Conservation (phyloP, 192 early-diverging fungal genomes). For the Dispira simplex region DNA sequence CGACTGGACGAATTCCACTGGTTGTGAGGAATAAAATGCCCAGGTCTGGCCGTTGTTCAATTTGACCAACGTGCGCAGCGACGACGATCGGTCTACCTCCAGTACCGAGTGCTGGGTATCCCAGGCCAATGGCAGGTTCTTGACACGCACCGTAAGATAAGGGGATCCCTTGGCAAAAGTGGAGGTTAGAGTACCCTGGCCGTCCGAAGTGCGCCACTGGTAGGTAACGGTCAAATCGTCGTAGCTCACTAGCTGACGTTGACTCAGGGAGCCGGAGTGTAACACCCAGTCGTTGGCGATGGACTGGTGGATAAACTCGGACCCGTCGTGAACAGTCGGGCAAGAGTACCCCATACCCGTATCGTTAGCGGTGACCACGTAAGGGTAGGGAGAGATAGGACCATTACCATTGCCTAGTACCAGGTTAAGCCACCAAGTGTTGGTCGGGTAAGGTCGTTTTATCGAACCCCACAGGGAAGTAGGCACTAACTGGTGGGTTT, state of each 20-base stretch:
- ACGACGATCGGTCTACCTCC: constrained; percentile 10
- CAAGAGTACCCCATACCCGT: constrained; percentile 19
- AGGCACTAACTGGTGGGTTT: too few relatives aligned
- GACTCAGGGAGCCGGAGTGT: background rate
- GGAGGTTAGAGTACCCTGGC: constrained; percentile 18
- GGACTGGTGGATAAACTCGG: constrained; percentile 15
- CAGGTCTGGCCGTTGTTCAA: constrained; percentile 31
- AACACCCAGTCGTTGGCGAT: constrained; percentile 19
- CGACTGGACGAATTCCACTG: background rate
- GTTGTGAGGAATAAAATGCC: constrained; percentile 13
- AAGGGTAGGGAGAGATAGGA: constrained; percentile 30
- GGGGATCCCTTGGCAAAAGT: constrained; percentile 34
- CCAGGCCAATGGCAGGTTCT: constrained; percentile 17
- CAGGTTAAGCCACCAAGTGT: constrained; percentile 33
- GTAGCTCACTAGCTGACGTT: constrained; percentile 14
- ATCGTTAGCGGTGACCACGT: constrained; percentile 19
- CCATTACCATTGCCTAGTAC: constrained; percentile 19
- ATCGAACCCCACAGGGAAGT: constrained; percentile 6
- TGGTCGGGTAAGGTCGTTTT: constrained; percentile 21
- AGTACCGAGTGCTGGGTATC: constrained; percentile 26
- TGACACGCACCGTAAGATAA: constrained; percentile 27
- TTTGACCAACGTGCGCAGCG: constrained; percentile 19
- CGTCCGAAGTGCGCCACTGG: constrained; percentile 15
- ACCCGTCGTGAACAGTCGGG: constrained; percentile 16
- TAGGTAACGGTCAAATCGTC: constrained; percentile 29